Conservation (phyloP, 345 rosid species). For the Mercurialis annua region DNA sequence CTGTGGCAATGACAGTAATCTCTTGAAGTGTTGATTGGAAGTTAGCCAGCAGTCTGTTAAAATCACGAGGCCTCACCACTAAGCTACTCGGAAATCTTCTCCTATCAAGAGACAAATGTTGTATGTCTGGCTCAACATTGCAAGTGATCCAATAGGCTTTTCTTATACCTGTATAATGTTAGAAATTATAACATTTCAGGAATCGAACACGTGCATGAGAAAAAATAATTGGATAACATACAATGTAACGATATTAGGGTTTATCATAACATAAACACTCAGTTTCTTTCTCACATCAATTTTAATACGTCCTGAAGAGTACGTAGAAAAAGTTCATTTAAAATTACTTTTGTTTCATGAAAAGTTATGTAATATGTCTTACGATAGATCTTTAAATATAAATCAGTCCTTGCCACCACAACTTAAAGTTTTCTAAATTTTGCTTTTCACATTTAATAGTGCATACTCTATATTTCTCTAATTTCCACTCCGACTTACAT, state of each 20-base stretch:
- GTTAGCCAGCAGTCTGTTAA: slow-evolving; percentile 80
- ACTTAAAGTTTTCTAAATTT: not conserved
- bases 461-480: not conserved
- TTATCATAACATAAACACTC: not conserved
- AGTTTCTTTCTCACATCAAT: not conserved
- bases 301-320: too few species aligned
- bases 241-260: not conserved
- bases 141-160: slow-evolving; percentile 86
- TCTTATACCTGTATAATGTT: slow-evolving; percentile 51
- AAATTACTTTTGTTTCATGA: not conserved
- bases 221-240: slow-evolving; percentile 7
- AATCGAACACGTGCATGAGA: not conserved
- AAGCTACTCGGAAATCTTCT: slow-evolving; percentile 61
- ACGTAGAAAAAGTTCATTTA: too few species aligned
- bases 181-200: not conserved
- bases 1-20: slow-evolving; percentile 87
- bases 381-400: not conserved
- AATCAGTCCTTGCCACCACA: not conserved
- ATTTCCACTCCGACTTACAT: not conserved
- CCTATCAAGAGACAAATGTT: slow-evolving; percentile 83
- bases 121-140: slow-evolving; percentile 85
- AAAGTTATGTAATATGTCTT: not conserved
- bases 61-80: slow-evolving; percentile 77
- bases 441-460: not conserved
- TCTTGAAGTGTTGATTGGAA: slow-evolving; percentile 97